Evolutionary conservation across 73 alveolate genomes (phyloP).

Genomic region (Paraurostyla sp.): DNA sequence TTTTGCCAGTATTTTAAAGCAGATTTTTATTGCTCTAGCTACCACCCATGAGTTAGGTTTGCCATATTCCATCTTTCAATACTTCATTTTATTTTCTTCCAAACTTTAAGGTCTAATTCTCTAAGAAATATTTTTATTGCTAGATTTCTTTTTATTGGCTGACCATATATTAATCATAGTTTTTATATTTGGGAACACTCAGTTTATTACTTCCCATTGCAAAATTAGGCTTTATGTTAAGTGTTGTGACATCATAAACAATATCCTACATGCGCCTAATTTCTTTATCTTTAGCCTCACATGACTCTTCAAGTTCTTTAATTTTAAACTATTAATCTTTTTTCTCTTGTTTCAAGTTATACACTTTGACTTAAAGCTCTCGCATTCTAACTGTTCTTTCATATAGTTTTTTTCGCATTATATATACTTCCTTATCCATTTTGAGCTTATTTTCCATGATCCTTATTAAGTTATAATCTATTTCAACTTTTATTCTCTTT

Average conservation of each 20-base stretch:
- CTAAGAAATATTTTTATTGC: background rate
- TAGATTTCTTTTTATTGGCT: background rate
- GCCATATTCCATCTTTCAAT: constrained; percentile 30
- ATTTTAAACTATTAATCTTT: background rate
- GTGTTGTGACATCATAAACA: constrained; percentile 26
- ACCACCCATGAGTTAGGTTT: constrained; percentile 1
- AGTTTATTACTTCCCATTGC: constrained; percentile 17
- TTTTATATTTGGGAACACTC: constrained; percentile 25
- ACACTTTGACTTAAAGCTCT: constrained; percentile 26
- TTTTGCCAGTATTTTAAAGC: background rate
- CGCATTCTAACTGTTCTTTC: constrained; percentile 1
- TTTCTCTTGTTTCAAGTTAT: constrained; percentile 15
- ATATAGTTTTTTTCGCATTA: constrained; percentile 26
- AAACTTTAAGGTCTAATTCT: background rate
- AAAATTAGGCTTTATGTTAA: constrained; percentile 29
- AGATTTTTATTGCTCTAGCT: background rate
- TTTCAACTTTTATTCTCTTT: constrained; percentile 23
- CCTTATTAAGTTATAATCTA: constrained; percentile 29
- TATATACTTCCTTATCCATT: constrained; percentile 38
- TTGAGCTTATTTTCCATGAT: constrained; percentile 42
- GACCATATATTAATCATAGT: constrained; percentile 25
- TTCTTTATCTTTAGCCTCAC: constrained; percentile 20
- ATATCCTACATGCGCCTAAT: background rate
- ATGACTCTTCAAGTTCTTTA: background rate
- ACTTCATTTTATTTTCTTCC: constrained; percentile 38